These are phyloP conservation scores for Boletellus ananiceps DNA, from an alignment of 768 basidiomycete genomes.

Conservation along the genomic window DNA sequence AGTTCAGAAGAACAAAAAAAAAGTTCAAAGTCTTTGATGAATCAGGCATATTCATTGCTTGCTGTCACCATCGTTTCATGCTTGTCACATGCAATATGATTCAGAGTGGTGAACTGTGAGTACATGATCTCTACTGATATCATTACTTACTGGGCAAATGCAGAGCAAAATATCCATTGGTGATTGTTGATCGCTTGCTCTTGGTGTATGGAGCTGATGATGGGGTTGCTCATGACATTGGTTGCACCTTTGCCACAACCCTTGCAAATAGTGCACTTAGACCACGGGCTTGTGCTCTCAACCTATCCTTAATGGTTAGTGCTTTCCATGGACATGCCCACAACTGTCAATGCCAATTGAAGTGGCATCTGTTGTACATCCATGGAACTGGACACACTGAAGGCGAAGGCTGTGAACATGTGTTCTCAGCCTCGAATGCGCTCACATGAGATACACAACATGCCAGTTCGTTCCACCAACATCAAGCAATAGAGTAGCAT, in stretches of 20 bases:
- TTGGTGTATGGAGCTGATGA: conserved; percentile 2
- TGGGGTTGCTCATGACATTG: conserved; percentile 22
- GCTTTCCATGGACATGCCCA: conserved; percentile 26
- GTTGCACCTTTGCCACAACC: conserved; percentile 17
- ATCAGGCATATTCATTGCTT: conserved; percentile 15
- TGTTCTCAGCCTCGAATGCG: conserved; percentile 6
- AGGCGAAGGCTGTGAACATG: conserved; percentile 3
- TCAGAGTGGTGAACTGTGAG: conserved; percentile 13
- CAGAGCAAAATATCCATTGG: conserved; percentile 25
- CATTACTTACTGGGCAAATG: too few relatives aligned
- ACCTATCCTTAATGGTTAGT: conserved; percentile 11
- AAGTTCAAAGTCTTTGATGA: neutral
- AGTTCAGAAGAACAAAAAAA: neutral
- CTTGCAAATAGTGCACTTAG: conserved; percentile 10
- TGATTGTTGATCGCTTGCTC: conserved; percentile 8
- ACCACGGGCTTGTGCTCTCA: neutral
- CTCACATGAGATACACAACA: conserved; percentile 10
- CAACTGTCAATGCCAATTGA: conserved; percentile 18
- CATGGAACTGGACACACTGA: conserved; percentile 17
- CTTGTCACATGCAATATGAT: conserved; percentile 23
- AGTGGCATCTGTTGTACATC: conserved; percentile 12
- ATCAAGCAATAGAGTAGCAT: conserved; percentile 5
- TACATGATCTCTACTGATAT: neutral
- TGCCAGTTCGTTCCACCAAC: conserved; percentile 17
- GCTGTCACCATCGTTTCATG: conserved; percentile 24